These are phyloP conservation scores for Lachnellula suecica DNA, from an alignment of 2,329 filamentous ascomycete species.

Conservation along the genomic window DNA sequence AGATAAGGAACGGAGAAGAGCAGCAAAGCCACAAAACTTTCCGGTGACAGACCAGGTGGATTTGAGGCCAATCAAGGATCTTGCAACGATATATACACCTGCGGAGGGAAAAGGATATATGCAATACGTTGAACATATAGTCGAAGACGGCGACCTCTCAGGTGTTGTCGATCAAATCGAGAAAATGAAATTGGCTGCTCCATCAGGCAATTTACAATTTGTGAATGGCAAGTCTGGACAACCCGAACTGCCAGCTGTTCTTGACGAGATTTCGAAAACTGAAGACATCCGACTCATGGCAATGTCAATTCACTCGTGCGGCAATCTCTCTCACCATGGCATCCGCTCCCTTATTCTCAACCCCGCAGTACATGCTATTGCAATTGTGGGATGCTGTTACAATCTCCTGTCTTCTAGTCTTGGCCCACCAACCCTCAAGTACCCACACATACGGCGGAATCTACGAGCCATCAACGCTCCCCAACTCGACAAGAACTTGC, in stretches of 20 bases:
- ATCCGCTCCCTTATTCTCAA: slow-evolving; percentile 85
- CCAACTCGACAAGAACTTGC: slow-evolving; percentile 66
- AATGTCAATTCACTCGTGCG: slow-evolving; percentile 94
- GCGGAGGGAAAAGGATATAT: slow-evolving; percentile 67
- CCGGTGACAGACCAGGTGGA: slow-evolving; percentile 34
- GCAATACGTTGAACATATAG: slow-evolving; percentile 73
- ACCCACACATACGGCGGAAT: slow-evolving; percentile 71
- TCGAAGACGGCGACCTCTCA: slow-evolving; percentile 71
- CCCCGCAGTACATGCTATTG: slow-evolving; percentile 80
- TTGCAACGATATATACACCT: slow-evolving; percentile 52
- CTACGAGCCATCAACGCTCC: slow-evolving; percentile 64
- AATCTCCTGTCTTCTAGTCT: slow-evolving; percentile 91
- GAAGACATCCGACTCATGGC: slow-evolving; percentile 67
- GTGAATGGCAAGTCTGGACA: slow-evolving; percentile 22
- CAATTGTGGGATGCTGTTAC: slow-evolving; percentile 97
- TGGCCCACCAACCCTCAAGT: slow-evolving; percentile 82
- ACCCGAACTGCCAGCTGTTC: slow-evolving; percentile 4
- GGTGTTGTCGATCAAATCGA: slow-evolving; percentile 65
- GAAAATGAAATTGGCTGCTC: slow-evolving; percentile 34
- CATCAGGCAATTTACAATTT: slow-evolving; percentile 12
- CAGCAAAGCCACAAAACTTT: slow-evolving; percentile 33
- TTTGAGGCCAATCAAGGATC: slow-evolving; percentile 49
- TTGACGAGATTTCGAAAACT: slow-evolving; percentile 26
- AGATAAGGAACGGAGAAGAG: slow-evolving; percentile 38
- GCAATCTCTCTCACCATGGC: slow-evolving; percentile 94